Base-by-base conservation (phyloP, 805 yeast genomes). In the Metschnikowia rubicola region DNA sequence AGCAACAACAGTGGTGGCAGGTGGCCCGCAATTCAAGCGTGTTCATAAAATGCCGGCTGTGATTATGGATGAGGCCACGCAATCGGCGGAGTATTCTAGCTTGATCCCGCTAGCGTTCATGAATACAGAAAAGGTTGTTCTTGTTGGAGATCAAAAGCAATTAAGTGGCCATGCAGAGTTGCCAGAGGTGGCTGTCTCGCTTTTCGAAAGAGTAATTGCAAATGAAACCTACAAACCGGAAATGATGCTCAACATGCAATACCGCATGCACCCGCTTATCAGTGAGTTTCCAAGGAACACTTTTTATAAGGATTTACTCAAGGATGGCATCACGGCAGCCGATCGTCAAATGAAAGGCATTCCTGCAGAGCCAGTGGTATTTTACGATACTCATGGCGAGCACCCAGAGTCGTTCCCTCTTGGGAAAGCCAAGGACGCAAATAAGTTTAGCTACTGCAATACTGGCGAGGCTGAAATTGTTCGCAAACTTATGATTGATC, bases 101-200 rank as follows among this genome's bases (percentile, higher is more conserved):
- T 80, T 86, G 59, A 73, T 91, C 58, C 88, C 92, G 53, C 96
- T 97, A 10, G 79, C 91, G 33, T 88, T 86, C 2, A 85, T 83
- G 54, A 96, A 97, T 19, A 89, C 94, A 39, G 84, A 84, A 60
- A 96, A 91, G 63, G 88, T 90, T 3, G 79, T 91, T 37, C 69
- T 91, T 31, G 97, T 90, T 34, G 98, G 98, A 59, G 98, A 91
- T 65, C 97, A 91, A 67, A 91, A 88, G 68, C 98, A 91, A 70
- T 73, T 91, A 55, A 97, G 97, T 55, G 79, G 81, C 57, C 77
- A 78, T 56, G 96, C 96, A 2, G 89, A 84, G 12, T 83, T 83
- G 51, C 96, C 96, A 0, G 97, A 96, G 21, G 74, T 91, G 46
- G 78, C 78, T 50, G 96, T 88, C 61, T 89, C 97, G 1, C 69